These are phyloP conservation scores for Yamadazyma atmosphaerica DNA, from an alignment of 1,139 yeast species.

Conservation along the genomic window DNA sequence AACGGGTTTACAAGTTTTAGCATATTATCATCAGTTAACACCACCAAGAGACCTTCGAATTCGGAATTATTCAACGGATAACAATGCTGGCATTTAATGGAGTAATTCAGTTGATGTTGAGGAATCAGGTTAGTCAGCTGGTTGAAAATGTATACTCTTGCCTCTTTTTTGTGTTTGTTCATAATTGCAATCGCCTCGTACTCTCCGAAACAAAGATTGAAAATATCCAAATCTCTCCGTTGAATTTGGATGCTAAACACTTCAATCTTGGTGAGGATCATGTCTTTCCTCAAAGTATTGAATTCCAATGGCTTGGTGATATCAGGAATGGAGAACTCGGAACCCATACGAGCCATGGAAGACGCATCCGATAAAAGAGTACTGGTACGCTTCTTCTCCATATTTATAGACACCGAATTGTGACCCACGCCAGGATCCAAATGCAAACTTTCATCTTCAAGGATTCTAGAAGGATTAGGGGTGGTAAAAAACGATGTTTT, in stretches of 20 bases:
- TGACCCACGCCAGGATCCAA: slow-evolving; percentile 14
- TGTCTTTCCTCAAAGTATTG: slow-evolving; percentile 55
- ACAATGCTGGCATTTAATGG: slow-evolving; percentile 44
- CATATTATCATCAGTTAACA: slow-evolving; percentile 30
- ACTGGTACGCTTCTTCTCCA: slow-evolving; percentile 55
- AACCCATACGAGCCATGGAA: slow-evolving; percentile 63
- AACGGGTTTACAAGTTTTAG: slow-evolving; percentile 66
- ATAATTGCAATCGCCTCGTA: slow-evolving; percentile 61
- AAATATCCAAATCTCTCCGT: slow-evolving; percentile 37
- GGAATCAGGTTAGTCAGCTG: slow-evolving; percentile 34
- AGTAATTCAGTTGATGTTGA: slow-evolving; percentile 32
- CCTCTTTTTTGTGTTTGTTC: slow-evolving; percentile 30
- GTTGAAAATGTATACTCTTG: slow-evolving; percentile 53
- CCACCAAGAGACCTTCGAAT: slow-evolving; percentile 45
- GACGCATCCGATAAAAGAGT: slow-evolving; percentile 56
- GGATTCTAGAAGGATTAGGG: slow-evolving; percentile 42
- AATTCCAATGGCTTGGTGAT: slow-evolving; percentile 26
- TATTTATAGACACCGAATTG: slow-evolving; percentile 30
- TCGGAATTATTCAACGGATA: slow-evolving; percentile 31
- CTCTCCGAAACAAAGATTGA: slow-evolving; percentile 47
- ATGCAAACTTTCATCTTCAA: slow-evolving; percentile 39
- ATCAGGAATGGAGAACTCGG: slow-evolving; percentile 36
- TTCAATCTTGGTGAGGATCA: slow-evolving; percentile 63
- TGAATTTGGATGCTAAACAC: slow-evolving; percentile 34
- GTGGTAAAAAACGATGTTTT: slow-evolving; percentile 34